These are phyloP conservation scores for Phyllosticta ampelicida DNA, from an alignment of 2,329 filamentous ascomycete species.

Conservation along the genomic window DNA sequence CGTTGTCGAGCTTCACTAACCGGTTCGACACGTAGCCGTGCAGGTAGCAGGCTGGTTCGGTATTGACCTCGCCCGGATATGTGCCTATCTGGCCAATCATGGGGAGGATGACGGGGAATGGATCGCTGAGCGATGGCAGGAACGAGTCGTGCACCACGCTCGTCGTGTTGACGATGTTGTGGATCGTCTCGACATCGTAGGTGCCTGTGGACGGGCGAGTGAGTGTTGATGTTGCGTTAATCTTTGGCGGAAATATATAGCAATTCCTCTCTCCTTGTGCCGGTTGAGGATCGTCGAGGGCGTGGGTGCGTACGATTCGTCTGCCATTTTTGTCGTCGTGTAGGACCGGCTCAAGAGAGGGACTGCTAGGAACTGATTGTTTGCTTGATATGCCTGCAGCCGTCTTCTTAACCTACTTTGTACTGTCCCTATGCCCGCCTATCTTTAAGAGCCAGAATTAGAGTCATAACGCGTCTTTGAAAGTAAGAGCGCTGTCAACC, in stretches of 20 bases:
- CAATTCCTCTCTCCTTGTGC: conserved; percentile 48
- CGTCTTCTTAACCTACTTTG: too few relatives aligned
- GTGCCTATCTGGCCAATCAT: conserved; percentile 80
- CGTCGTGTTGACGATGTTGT: conserved; percentile 63
- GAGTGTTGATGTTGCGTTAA: not conserved
- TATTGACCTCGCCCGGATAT: conserved; percentile 49
- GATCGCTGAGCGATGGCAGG: conserved; percentile 45
- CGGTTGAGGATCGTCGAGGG: conserved; percentile 49
- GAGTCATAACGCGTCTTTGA: too few relatives aligned
- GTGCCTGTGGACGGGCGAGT: conserved; percentile 39
- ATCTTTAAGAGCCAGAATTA: too few relatives aligned
- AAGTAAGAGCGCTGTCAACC: not conserved
- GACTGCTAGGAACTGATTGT: too few relatives aligned
- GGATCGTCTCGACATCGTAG: conserved; percentile 64
- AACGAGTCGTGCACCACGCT: conserved; percentile 74
- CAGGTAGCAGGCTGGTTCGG: conserved; percentile 54
- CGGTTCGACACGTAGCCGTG: conserved; percentile 77
- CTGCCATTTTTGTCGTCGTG: not conserved
- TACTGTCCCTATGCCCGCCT: too few relatives aligned
- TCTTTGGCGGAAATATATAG: not conserved
- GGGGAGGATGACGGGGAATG: conserved; percentile 67
- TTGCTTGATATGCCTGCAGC: too few relatives aligned
- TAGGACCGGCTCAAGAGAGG: not conserved
- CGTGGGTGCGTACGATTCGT: conserved; percentile 49
- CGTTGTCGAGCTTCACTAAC: conserved; percentile 54